Evolutionary conservation across 1,284 basidiomycete genomes (phyloP), one percentile per base, ranked within the genome.

Genomic region (Naganishia liquefaciens): DNA sequence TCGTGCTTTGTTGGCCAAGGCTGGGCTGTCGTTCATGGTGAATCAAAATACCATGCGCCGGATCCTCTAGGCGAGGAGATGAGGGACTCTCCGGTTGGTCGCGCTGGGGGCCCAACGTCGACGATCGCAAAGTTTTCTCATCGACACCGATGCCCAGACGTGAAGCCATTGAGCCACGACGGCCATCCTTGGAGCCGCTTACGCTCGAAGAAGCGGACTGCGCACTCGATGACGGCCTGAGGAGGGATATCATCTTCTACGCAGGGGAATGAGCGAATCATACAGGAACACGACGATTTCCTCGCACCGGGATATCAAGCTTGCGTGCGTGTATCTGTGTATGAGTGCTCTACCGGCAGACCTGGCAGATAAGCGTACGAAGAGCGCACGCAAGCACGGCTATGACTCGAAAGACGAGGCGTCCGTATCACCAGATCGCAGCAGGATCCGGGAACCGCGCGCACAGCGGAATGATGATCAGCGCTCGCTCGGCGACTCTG

Each of bases 241-340:
- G 57, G 9, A 60, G 57, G 46, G 57, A 60, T 30, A 60, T 60
- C 57, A 60, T 60, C 46, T 25, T 58, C 46, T 47, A 21, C 21
- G 25, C 21, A 13, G 46, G 11, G 15, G 46, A 9, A 13, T 23
- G 46, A 21, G 25, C 46, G 19, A 23, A 13, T n/a, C n/a, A 28
- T 47, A 21, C 55, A 21, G 19, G 55, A 51, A 27, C 15, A 19
- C 11, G 10, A 28, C 4, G 25, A 9, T 25, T 19, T 15, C 28
- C 2, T 15, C 49, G 28, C 17, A 23, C n/a, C 9, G 9, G 6
- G 44, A 10, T 42, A 33, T 15, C 2, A 21, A 28, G 28, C 23
- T n/a, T 37, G 25, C n/a, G 27, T 54, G 17, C 37, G 21, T 19
- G 23, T 23, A n/a, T 2, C 3, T 21, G n/a, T 17, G 33, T 37